Base-by-base conservation (phyloP, 768 basidiomycete species). In the Kwoniella heveanensis region DNA sequence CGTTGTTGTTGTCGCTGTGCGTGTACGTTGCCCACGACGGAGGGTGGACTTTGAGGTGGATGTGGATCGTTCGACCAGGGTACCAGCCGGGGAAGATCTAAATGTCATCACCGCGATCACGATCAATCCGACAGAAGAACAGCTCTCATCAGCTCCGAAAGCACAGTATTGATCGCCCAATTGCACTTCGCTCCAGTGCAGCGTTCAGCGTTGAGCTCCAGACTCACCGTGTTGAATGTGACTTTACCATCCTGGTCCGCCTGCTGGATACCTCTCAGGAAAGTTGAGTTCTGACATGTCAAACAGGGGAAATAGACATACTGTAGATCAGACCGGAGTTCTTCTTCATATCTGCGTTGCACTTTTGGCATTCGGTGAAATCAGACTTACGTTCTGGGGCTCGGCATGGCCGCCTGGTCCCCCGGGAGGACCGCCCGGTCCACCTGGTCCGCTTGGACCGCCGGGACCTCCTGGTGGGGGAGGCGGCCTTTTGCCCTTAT, bases 41-140 rank as follows among this genome's bases (percentile, higher is more conserved):
- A 22, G 60, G 51, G 27, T 61, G 60, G 24, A 61, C 50, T 54
- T 61, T 61, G 26, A 61, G 32, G 37, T 61, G 60, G 51, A 61
- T 54, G 25, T 61, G 60, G 30, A 61, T 54, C 26, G 60, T 24
- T 27, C 60, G 49, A 25, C 60, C 60, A 12, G 49, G 60, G 32
- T 61, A 61, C 60, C 60, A 61, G 36, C 60, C 60, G 22, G 60
- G 60, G 52, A 29, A 61, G 32, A 61, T 39, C 60, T 61, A 29
- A n/a, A 24, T n/a, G n/a, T n/a, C n/a, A n/a, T n/a, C n/a, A n/a
- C n/a, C n/a, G n/a, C n/a, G n/a, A n/a, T n/a, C n/a, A n/a, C n/a
- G n/a, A n/a, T n/a, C n/a, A n/a, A n/a, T n/a, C n/a, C n/a, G n/a
- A n/a, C n/a, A n/a, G n/a, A n/a, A n/a, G n/a, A n/a, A n/a, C n/a